phyloP scores from a whole-genome alignment of 495 filamentous ascomycete species.

The Symbiotaphrina buchneri region DNA sequence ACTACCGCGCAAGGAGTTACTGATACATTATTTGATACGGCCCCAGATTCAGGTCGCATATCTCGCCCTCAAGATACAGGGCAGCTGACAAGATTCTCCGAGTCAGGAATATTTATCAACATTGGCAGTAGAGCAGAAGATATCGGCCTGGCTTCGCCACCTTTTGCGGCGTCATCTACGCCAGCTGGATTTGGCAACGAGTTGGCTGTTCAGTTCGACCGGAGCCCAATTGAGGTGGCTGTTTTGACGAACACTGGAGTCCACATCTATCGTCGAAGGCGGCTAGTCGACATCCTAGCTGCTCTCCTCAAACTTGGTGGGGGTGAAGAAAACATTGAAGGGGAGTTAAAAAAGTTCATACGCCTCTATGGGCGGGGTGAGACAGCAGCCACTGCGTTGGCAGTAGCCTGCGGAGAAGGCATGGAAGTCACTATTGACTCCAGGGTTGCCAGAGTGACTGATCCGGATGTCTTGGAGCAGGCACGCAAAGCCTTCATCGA shows the following conservation, averaged over 20 bases:
- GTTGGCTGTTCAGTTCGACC: slow-evolving; percentile 79
- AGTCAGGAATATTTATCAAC: slow-evolving; percentile 54
- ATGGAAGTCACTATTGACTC: slow-evolving; percentile 50
- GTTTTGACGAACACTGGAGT: slow-evolving; percentile 80
- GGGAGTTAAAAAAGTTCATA: slow-evolving; percentile 61
- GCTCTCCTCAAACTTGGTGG: slow-evolving; percentile 46
- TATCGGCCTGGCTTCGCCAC: slow-evolving; percentile 46
- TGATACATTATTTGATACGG: slow-evolving; percentile 62
- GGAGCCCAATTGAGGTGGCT: slow-evolving; percentile 57
- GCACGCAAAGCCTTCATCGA: slow-evolving; percentile 78
- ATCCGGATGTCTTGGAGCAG: slow-evolving; percentile 58
- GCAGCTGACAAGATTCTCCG: slow-evolving; percentile 18
- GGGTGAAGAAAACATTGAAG: slow-evolving; percentile 58
- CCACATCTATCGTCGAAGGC: slow-evolving; percentile 56
- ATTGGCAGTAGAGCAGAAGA: slow-evolving; percentile 50
- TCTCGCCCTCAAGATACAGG: slow-evolving; percentile 24
- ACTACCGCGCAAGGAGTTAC: slow-evolving; percentile 23
- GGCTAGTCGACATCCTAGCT: slow-evolving; percentile 86
- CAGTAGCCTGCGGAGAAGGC: slow-evolving; percentile 88
- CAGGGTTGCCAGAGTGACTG: slow-evolving; percentile 45
- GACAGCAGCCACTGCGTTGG: slow-evolving; percentile 71
- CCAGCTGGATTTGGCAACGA: slow-evolving; percentile 87
- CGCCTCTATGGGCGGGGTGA: slow-evolving; percentile 66
- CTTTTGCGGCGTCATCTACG: slow-evolving; percentile 40
- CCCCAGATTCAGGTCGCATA: slow-evolving; percentile 69